A percentile compares a stretch with the other conserved stretches of the same genome.
phyloP scores from a whole-genome alignment of 176 grass and related monocot genomes.

The Bromus sterilis region DNA sequence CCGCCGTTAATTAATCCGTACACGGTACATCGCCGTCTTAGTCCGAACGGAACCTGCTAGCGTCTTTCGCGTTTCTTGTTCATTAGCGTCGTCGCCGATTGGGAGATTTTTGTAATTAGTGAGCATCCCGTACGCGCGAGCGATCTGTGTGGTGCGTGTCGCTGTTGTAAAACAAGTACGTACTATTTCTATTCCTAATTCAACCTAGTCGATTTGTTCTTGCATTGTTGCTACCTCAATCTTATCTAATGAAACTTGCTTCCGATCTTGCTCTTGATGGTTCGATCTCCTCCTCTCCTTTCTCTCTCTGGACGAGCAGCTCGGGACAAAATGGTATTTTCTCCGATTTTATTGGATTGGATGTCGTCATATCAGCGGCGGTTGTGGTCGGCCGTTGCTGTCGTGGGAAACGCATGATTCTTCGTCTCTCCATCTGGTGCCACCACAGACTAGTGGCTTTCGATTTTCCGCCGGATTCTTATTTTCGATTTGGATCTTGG shows the following conservation, averaged over 20 bases:
- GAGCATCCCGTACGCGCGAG: conserved; percentile 8
- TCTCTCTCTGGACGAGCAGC: neutral
- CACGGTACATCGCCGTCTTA: neutral
- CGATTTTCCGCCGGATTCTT: neutral
- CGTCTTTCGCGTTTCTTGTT: neutral
- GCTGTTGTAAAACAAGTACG: neutral
- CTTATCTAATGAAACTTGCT: neutral
- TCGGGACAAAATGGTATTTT: neutral
- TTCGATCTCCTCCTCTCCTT: neutral
- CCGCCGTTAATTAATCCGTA: conserved; percentile 7
- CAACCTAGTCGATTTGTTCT: too few species aligned
- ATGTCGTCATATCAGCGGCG: neutral
- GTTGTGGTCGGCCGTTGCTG: conserved; percentile 22
- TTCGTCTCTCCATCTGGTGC: neutral
- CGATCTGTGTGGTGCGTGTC: neutral
- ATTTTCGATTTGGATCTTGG: neutral
- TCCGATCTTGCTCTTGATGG: neutral
- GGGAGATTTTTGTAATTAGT: conserved; percentile 41
- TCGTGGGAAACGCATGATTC: neutral
- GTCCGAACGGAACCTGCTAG: neutral
- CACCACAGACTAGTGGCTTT: neutral
- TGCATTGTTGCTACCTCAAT: too few species aligned
- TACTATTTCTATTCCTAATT: neutral
- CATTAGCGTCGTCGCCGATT: neutral
- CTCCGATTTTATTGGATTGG: neutral